These are phyloP conservation scores for Epichloe coenophiala DNA, from an alignment of 2,329 filamentous ascomycete genomes.

Conservation along the genomic window DNA sequence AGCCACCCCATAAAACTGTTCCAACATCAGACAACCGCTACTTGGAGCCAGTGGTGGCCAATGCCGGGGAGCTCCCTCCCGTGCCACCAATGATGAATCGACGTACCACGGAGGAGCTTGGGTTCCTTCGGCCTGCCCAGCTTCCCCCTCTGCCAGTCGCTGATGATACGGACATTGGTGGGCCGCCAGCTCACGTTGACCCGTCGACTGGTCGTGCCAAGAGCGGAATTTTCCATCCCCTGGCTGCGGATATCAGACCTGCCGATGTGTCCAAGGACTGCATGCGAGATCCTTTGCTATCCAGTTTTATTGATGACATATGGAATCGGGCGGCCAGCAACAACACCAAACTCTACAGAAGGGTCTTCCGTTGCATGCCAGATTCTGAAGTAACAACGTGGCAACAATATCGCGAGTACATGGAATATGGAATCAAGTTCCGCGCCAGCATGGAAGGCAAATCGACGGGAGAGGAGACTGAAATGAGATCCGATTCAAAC, in stretches of 20 bases:
- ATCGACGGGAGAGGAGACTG: constrained; percentile 33
- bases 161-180: constrained; percentile 75
- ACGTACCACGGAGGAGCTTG: constrained; percentile 52
- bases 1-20: constrained; percentile 17
- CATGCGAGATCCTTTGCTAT: constrained; percentile 80
- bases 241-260: constrained; percentile 54
- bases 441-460: constrained; percentile 50
- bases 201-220: constrained; percentile 33
- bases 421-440: constrained; percentile 66
- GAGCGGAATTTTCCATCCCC: constrained; percentile 32
- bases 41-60: constrained; percentile 18
- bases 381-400: constrained; percentile 89
- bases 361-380: constrained; percentile 93
- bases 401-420: constrained; percentile 82
- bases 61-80: constrained; percentile 44
- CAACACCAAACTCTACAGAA: constrained; percentile 87
- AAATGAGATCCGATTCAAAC: constrained; percentile 26
- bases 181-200: constrained; percentile 48
- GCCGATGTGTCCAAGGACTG: constrained; percentile 76
- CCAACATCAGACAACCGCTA: constrained; percentile 17
- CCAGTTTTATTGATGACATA: constrained; percentile 71
- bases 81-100: constrained; percentile 39
- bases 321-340: constrained; percentile 84
- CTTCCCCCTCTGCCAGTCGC: constrained; percentile 55
- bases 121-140: constrained; percentile 54